Evolutionary conservation across 176 grass and related monocot genomes (phyloP), one percentile per base, ranked within the genome.

Genomic region (Cocos nucifera): DNA sequence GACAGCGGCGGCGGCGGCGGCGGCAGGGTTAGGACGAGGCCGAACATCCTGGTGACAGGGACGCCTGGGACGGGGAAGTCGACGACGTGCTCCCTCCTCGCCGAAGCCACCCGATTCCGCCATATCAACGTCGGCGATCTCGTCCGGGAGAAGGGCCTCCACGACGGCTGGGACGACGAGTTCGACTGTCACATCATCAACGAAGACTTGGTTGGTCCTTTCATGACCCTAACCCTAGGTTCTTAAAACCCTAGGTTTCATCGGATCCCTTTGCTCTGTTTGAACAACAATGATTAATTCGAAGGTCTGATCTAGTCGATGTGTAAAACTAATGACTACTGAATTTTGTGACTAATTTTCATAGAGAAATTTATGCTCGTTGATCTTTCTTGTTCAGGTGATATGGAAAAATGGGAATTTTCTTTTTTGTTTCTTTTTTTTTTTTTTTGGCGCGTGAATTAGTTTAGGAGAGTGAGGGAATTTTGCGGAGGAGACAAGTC

Each of bases 11-110:
- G 75, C 21, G 21, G 21, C 21, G 21, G 21, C n/a, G n/a, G n/a
- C 49, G 50, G 62, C 57, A 70, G 62, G 16, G 80, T 74, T 3
- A 52, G 74, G 57, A 53, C 19, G 67, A 75, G 79, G 82, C 39
- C 79, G 56, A 96, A 96, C 78, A 68, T 96, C 48, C 78, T 96
- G 50, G 69, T 96, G 68, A 96, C 91, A 1, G 91, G 91, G 19
- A 96, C 91, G 23, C 91, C 91, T 29, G 91, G 91, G 19, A 96
- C 91, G 44, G 91, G 91, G 69, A 96, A 96, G 78, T 90, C 91
- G 26, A 96, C 91, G 3, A 96, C 78, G 59, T 78, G 86, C 71
- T 80, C 86, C 25, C 86, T 90, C 61, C 68, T 96, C 18, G 58
- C 86, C 1, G 83, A 90, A 0, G 75, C 91, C 3, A 69, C 83